Conservation (phyloP, 78 protist species). For the Chrysochromulina tobinii region DNA sequence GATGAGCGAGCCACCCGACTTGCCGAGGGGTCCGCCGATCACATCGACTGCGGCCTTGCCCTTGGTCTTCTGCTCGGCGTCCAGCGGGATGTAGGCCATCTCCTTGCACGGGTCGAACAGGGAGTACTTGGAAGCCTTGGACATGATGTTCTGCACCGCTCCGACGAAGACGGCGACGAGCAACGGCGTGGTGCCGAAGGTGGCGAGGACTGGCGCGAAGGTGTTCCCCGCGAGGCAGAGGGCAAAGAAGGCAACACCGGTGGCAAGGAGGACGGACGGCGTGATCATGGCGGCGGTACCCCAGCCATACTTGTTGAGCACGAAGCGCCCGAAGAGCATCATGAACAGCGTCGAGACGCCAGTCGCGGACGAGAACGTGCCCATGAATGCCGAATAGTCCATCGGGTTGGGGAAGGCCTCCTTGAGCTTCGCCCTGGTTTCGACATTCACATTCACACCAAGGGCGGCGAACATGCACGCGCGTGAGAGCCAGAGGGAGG, state of each 20-base stretch:
- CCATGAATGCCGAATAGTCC: constrained; percentile 22
- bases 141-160: constrained; percentile 10
- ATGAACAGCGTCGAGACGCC: background rate
- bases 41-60: constrained; percentile 55
- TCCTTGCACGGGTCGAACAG: constrained; percentile 26
- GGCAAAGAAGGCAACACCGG: background rate
- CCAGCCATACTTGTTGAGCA: constrained; percentile 1
- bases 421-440: constrained; percentile 11
- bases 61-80: constrained; percentile 6
- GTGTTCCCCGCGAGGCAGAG: background rate
- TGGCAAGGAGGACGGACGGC: background rate
- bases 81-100: constrained; percentile 34
- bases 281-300: constrained; percentile 2
- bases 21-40: constrained; percentile 29
- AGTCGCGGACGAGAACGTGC: background rate
- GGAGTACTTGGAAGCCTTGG: constrained; percentile 14
- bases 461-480: too few relatives aligned
- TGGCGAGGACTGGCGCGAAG: background rate
- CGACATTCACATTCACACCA: too few relatives aligned
- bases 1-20: constrained; percentile 44
- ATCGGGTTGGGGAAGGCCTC: constrained; percentile 20
- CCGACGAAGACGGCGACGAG: constrained; percentile 13
- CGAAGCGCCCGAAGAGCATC: constrained; percentile 14
- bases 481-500: too few relatives aligned
- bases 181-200: constrained; percentile 18